Conservation (phyloP, 805 yeast genomes). For the Debaryomyces castellii region DNA sequence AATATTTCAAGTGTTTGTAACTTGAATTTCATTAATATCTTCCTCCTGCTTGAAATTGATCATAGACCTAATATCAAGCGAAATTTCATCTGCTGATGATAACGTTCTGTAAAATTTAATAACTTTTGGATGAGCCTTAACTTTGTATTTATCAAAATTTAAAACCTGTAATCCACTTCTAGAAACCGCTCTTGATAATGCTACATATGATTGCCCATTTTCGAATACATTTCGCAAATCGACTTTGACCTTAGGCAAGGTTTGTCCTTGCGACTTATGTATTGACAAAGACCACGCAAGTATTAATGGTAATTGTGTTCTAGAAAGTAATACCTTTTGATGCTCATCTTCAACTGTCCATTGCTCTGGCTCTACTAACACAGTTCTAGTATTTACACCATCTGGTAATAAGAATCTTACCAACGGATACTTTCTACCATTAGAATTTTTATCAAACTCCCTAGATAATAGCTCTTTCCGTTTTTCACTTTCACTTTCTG, state of each 20-base stretch:
- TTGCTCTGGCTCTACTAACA: slow-evolving; percentile 75
- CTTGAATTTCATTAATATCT: not conserved
- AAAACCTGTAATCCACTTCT: slow-evolving; percentile 80
- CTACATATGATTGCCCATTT: slow-evolving; percentile 95
- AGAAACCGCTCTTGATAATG: slow-evolving; percentile 84
- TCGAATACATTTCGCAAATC: slow-evolving; percentile 79
- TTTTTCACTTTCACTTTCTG: slow-evolving; percentile 30
- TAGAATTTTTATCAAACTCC: slow-evolving; percentile 44
- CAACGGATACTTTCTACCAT: slow-evolving; percentile 59
- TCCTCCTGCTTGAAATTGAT: not conserved
- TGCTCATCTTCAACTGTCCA: slow-evolving; percentile 80
- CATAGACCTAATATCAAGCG: not conserved
- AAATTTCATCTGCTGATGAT: slow-evolving; percentile 30
- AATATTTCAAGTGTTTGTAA: not conserved
- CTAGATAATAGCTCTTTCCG: slow-evolving; percentile 49
- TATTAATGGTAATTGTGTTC: slow-evolving; percentile 82
- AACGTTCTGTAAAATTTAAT: slow-evolving; percentile 62
- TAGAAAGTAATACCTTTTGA: slow-evolving; percentile 63
- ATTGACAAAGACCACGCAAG: slow-evolving; percentile 97
- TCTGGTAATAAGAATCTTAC: slow-evolving; percentile 75
- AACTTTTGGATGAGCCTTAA: slow-evolving; percentile 71
- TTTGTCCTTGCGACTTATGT: slow-evolving; percentile 96
- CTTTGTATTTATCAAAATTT: slow-evolving; percentile 64
- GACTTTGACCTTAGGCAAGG: slow-evolving; percentile 78
- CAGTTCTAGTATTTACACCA: slow-evolving; percentile 65